Evolutionary conservation across 2,329 filamentous ascomycete genomes (phyloP).

Genomic region (Aspergillus sp.): DNA sequence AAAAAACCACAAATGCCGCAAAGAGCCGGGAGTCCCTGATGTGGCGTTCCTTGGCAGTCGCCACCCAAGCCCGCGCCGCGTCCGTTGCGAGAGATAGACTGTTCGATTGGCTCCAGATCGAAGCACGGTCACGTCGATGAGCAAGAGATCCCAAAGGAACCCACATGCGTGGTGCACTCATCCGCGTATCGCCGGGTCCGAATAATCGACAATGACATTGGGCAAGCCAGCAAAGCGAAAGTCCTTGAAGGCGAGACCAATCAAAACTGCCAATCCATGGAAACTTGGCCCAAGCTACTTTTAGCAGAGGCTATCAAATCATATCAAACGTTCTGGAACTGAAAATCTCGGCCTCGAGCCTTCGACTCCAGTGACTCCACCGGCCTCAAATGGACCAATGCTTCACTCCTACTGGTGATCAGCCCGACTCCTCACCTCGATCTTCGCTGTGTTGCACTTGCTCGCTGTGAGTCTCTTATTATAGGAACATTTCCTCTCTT

Average conservation of each 20-base stretch:
- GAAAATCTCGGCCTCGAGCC: background rate
- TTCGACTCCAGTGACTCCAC: background rate
- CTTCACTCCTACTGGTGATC: background rate
- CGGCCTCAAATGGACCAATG: background rate
- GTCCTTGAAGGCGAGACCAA: background rate
- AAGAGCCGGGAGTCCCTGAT: conserved; percentile 15
- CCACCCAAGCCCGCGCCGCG: conserved; percentile 5
- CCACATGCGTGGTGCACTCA: background rate
- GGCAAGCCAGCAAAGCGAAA: background rate
- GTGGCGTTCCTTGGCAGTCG: conserved; percentile 22
- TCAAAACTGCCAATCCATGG: background rate
- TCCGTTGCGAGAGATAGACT: background rate
- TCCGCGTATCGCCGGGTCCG: too few species aligned
- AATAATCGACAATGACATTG: too few species aligned
- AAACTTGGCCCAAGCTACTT: background rate
- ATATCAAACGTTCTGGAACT: background rate
- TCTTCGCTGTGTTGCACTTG: background rate
- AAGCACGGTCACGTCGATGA: conserved; percentile 1
- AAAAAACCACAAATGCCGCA: background rate
- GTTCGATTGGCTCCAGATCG: conserved; percentile 5
- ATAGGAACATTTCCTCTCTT: background rate
- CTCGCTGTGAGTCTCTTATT: background rate
- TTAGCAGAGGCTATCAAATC: background rate
- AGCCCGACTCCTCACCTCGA: conserved; percentile 3
- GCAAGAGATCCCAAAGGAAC: background rate